These are phyloP conservation scores for Bipolaris cookei DNA, from an alignment of 2,329 filamentous ascomycete species.

Conservation along the genomic window DNA sequence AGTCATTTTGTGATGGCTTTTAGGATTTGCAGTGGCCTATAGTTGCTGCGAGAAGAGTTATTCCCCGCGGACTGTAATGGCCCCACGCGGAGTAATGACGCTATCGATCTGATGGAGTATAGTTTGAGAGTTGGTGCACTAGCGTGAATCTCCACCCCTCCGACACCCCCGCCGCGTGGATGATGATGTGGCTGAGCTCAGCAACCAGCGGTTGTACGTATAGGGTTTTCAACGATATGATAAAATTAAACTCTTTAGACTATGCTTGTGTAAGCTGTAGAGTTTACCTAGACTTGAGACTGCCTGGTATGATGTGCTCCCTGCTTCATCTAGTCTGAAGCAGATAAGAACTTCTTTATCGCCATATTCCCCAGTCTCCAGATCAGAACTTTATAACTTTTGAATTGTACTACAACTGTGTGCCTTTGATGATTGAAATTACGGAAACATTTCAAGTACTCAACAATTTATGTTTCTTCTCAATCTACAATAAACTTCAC, in stretches of 20 bases:
- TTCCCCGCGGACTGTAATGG: neutral
- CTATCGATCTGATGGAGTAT: slow-evolving; percentile 1
- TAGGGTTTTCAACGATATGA: too few relatives aligned
- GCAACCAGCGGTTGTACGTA: neutral
- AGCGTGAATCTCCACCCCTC: neutral
- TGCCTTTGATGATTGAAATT: too few relatives aligned
- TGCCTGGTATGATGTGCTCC: neutral
- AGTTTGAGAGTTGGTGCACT: neutral
- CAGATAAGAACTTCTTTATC: too few relatives aligned
- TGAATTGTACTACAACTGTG: too few relatives aligned
- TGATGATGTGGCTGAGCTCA: neutral
- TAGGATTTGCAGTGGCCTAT: neutral
- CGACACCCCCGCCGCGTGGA: neutral
- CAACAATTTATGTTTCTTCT: too few relatives aligned
- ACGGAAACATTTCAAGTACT: too few relatives aligned
- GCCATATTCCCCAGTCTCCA: neutral
- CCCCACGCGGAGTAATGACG: slow-evolving; percentile 3
- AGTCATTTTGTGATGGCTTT: slow-evolving; percentile 5
- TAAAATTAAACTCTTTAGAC: neutral
- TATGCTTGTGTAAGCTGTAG: too few relatives aligned
- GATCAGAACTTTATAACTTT: too few relatives aligned
- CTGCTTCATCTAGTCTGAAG: neutral
- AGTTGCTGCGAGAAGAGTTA: neutral
- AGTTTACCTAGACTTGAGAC: neutral
- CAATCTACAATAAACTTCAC: too few relatives aligned